Evolutionary conservation across 805 yeast species (phyloP).

Genomic region (Hemisphaericaspora nanyangensis): DNA sequence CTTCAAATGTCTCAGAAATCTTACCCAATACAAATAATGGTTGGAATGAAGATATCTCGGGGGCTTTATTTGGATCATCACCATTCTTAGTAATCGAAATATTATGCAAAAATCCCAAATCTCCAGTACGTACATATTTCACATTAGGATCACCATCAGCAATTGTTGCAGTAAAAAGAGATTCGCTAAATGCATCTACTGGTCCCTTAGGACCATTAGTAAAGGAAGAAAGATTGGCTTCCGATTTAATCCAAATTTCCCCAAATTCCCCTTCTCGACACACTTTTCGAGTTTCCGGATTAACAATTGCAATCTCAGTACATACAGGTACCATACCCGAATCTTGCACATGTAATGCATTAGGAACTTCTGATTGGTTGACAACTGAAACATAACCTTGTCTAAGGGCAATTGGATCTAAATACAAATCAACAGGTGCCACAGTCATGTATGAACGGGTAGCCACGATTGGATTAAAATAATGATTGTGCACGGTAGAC

Average conservation of each 20-base stretch:
- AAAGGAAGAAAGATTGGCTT: conserved; percentile 68
- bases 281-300: conserved; percentile 79
- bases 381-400: conserved; percentile 83
- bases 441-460: conserved; percentile 84
- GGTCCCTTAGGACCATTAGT: conserved; percentile 51
- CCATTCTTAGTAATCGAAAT: conserved; percentile 49
- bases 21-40: conserved; percentile 81
- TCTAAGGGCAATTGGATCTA: conserved; percentile 85
- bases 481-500: conserved; percentile 74
- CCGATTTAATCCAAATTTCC: conserved; percentile 94
- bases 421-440: conserved; percentile 81
- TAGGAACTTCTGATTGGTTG: conserved; percentile 64
- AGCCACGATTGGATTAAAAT: conserved; percentile 76
- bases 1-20: conserved; percentile 84
- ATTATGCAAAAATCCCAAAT: conserved; percentile 85
- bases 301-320: conserved; percentile 89
- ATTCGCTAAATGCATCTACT: conserved; percentile 45
- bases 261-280: conserved; percentile 93
- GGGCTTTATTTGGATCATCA: conserved; percentile 12
- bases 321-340: conserved; percentile 96
- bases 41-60: conserved; percentile 47
- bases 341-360: conserved; percentile 79
- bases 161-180: conserved; percentile 61
- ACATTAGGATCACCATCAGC: conserved; percentile 55
- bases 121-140: conserved; percentile 84